Percentiles rank a stretch among this genome's conserved stretches.
Evolutionary conservation across 1,139 yeast genomes (phyloP).

Genomic region (Saccharomyces hybrid): DNA sequence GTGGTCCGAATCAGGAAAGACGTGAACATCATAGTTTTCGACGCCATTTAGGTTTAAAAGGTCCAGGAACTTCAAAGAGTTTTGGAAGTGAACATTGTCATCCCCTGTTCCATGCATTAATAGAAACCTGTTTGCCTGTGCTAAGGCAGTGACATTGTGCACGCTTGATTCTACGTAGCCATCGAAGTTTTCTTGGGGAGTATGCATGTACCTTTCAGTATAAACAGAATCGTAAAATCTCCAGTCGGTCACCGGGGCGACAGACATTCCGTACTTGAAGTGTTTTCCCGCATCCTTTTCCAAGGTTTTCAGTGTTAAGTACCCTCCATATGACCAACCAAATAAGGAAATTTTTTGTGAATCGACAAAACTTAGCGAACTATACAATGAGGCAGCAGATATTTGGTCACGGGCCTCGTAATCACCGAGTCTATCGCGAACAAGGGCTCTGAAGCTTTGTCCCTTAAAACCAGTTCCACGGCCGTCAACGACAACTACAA

Average conservation of each 20-base stretch:
- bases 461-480: slow-evolving; percentile 75
- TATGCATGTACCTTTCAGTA: slow-evolving; percentile 71
- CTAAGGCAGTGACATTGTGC: slow-evolving; percentile 40
- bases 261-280: slow-evolving; percentile 65
- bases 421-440: slow-evolving; percentile 58
- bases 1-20: slow-evolving; percentile 77
- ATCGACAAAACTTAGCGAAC: slow-evolving; percentile 49
- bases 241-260: slow-evolving; percentile 82
- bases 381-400: slow-evolving; percentile 57
- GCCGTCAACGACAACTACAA: slow-evolving; percentile 76
- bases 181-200: slow-evolving; percentile 52
- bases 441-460: slow-evolving; percentile 50
- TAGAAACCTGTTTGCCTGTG: slow-evolving; percentile 47
- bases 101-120: slow-evolving; percentile 78
- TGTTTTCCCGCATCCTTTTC: slow-evolving; percentile 55
- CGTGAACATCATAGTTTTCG: slow-evolving; percentile 65
- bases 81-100: slow-evolving; percentile 76
- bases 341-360: slow-evolving; percentile 55
- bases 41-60: slow-evolving; percentile 48
- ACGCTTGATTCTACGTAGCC: slow-evolving; percentile 54
- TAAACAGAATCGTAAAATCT: slow-evolving; percentile 65
- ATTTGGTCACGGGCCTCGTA: slow-evolving; percentile 68
- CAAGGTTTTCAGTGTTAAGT: slow-evolving; percentile 62
- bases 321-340: slow-evolving; percentile 87
- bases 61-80: slow-evolving; percentile 58